Evolutionary conservation across 805 yeast species (phyloP).

Genomic region (Priceomyces carsonii): DNA sequence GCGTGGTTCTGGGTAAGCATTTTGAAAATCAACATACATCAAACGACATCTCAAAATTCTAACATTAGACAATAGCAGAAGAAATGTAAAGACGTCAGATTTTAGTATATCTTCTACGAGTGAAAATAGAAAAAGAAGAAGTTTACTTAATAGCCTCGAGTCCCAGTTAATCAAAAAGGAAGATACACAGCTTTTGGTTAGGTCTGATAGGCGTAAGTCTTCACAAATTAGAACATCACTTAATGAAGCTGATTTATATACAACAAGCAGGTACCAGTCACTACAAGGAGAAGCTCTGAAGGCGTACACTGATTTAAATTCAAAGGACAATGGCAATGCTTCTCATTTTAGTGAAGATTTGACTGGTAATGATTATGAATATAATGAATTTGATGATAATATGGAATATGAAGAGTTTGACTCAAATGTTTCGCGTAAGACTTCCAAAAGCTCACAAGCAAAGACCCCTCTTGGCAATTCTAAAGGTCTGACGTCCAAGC

Average conservation of each 20-base stretch:
- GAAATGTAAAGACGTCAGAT: conserved; percentile 9
- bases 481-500: too few relatives aligned
- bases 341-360: too few relatives aligned
- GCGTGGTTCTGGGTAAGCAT: conserved; percentile 46
- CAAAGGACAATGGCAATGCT: too few relatives aligned
- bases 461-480: too few relatives aligned
- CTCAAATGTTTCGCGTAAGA: too few relatives aligned
- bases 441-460: too few relatives aligned
- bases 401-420: too few relatives aligned
- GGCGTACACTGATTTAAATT: too few relatives aligned
- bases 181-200: conserved; percentile 14
- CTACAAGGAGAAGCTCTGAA: too few relatives aligned
- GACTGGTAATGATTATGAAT: too few relatives aligned
- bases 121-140: conserved; percentile 3
- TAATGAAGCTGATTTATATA: conserved; percentile 3
- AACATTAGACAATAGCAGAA: conserved; percentile 9
- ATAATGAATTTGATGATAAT: too few relatives aligned
- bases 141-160: conserved; percentile 16
- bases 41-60: not conserved
- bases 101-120: conserved; percentile 6
- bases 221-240: conserved; percentile 4
- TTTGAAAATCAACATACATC: not conserved
- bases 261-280: too few relatives aligned
- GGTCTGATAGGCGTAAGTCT: conserved; percentile 8
- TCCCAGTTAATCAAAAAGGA: conserved; percentile 25